Conservation (phyloP, 2,329 filamentous ascomycete genomes). For the Orbilia blumenaviensis region DNA sequence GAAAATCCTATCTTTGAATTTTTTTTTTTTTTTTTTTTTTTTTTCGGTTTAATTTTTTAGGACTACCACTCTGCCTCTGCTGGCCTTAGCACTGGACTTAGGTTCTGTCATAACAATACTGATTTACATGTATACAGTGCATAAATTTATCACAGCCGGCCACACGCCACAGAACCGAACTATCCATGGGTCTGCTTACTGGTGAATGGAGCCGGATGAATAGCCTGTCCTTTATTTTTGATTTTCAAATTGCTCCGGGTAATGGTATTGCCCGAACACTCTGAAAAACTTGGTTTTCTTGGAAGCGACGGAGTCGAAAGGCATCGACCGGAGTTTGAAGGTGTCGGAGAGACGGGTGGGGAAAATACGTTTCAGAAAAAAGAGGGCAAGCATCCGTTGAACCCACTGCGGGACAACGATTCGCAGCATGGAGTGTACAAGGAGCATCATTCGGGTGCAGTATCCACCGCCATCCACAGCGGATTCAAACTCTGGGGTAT, state of each 20-base stretch:
- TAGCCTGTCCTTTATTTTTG: not conserved
- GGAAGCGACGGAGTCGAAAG: not conserved
- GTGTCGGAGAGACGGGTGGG: not conserved
- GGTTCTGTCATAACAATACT: too few species aligned
- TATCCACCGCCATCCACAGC: not conserved
- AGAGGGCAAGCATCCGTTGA: not conserved
- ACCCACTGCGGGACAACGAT: not conserved
- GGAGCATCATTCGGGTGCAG: constrained; percentile 3
- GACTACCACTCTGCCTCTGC: not conserved
- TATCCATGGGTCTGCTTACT: not conserved
- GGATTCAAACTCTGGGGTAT: constrained; percentile 1
- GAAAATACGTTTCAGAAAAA: constrained; percentile 6
- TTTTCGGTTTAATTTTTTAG: not conserved
- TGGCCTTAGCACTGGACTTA: too few species aligned
- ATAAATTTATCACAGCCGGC: not conserved
- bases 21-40: too few species aligned
- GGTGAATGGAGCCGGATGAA: not conserved
- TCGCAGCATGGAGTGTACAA: constrained; percentile 12
- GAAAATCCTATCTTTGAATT: too few species aligned
- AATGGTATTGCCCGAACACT: not conserved
- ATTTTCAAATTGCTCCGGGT: not conserved
- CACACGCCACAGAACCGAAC: not conserved
- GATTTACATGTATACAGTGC: too few species aligned
- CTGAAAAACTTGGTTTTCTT: not conserved
- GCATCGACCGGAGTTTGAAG: not conserved